A percentile compares a stretch with the other conserved stretches of the same genome.
Evolutionary conservation across 768 basidiomycete species (phyloP).

Genomic region (Cystofilobasidium ferigula): DNA sequence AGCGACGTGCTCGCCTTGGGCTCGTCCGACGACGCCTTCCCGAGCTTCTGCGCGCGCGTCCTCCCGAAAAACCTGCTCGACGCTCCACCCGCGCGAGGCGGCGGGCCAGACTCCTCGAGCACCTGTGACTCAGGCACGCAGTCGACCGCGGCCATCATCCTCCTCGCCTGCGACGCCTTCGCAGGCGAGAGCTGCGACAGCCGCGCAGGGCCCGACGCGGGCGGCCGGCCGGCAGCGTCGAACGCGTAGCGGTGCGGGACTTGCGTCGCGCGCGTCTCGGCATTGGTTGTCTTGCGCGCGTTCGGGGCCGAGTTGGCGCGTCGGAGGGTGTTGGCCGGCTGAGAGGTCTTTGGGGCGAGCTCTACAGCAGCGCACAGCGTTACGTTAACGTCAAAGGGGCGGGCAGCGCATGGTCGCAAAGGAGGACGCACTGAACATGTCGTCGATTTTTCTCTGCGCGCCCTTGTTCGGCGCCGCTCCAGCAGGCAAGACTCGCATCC

Average conservation of each 20-base stretch:
- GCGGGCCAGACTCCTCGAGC: neutral
- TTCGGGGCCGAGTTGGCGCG: neutral
- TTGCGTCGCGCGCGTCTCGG: neutral
- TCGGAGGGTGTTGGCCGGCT: neutral
- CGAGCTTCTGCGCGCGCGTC: neutral
- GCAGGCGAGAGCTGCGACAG: neutral
- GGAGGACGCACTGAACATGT: constrained; percentile 14
- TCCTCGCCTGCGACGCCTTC: neutral
- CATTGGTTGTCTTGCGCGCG: neutral
- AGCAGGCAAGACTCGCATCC: neutral
- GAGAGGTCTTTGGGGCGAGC: neutral
- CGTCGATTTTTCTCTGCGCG: constrained; percentile 14
- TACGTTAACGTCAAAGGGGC: neutral
- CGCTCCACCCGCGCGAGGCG: neutral
- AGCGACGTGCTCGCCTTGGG: neutral
- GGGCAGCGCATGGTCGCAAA: neutral
- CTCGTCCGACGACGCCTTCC: neutral
- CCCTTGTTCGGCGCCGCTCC: neutral
- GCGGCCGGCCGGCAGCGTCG: neutral
- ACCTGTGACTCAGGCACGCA: constrained; percentile 1
- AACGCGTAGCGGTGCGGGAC: neutral
- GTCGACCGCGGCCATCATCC: too few species aligned
- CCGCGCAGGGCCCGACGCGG: neutral
- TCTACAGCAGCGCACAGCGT: neutral
- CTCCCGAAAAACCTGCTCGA: neutral